These are phyloP conservation scores for Daldinia sp. DNA, from an alignment of 2,329 filamentous ascomycete species.

Conservation along the genomic window DNA sequence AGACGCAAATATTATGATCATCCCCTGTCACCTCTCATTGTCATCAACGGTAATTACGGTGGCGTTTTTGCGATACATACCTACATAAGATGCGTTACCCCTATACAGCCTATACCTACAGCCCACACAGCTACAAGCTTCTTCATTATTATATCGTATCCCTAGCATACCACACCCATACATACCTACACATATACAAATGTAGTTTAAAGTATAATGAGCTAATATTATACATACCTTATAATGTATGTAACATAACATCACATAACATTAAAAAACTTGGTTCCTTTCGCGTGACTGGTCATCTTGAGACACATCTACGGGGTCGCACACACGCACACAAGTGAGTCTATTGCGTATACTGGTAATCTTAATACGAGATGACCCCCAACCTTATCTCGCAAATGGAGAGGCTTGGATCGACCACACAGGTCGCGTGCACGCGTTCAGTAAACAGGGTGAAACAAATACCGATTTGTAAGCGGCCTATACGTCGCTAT, in stretches of 20 bases:
- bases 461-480: neutral
- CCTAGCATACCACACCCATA: neutral
- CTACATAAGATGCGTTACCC: too few species aligned
- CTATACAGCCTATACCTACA: too few species aligned
- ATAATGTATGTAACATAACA: neutral
- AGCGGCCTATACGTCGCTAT: neutral
- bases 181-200: neutral
- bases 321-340: neutral
- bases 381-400: neutral
- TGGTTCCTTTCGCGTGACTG: neutral
- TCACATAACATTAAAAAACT: neutral
- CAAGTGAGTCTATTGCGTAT: neutral
- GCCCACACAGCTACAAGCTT: neutral
- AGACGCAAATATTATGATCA: slow-evolving; percentile 41
- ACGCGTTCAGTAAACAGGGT: neutral
- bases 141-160: slow-evolving; percentile 23
- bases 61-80: slow-evolving; percentile 16
- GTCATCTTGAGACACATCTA: neutral
- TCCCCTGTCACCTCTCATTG: neutral
- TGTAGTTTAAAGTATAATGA: slow-evolving; percentile 18
- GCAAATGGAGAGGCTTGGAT: neutral
- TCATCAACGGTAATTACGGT: slow-evolving; percentile 15
- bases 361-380: slow-evolving; percentile 9
- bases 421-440: neutral
- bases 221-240: slow-evolving; percentile 7